Evolutionary conservation across 2,329 filamentous ascomycete species (phyloP).

Genomic region (Tolypocladium amazonense): DNA sequence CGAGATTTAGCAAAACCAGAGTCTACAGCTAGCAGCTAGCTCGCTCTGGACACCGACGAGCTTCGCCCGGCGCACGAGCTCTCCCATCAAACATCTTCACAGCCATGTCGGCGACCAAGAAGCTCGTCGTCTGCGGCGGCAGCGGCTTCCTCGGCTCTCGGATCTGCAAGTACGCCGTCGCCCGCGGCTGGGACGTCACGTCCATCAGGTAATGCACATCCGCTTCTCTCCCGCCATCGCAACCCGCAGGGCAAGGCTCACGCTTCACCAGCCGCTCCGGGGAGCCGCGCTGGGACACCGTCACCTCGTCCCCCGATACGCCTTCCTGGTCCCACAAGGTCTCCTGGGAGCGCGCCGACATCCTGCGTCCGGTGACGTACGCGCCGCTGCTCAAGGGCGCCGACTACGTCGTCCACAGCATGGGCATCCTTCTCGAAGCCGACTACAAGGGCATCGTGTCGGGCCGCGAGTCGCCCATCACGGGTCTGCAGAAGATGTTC

Average conservation of each 20-base stretch:
- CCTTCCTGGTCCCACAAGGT: slow-evolving; percentile 77
- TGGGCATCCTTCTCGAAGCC: slow-evolving; percentile 92
- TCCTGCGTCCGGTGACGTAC: slow-evolving; percentile 76
- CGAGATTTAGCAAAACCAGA: background rate
- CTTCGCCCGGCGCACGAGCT: background rate
- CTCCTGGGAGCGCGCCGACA: slow-evolving; percentile 79
- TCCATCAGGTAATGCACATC: slow-evolving; percentile 63
- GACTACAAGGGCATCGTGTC: slow-evolving; percentile 92
- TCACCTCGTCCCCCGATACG: slow-evolving; percentile 59
- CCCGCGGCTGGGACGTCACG: slow-evolving; percentile 81
- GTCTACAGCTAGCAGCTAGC: background rate
- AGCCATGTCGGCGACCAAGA: slow-evolving; percentile 54
- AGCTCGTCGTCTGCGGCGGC: slow-evolving; percentile 82
- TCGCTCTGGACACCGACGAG: background rate
- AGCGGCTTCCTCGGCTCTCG: slow-evolving; percentile 83
- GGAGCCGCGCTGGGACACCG: slow-evolving; percentile 71
- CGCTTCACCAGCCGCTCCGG: slow-evolving; percentile 63
- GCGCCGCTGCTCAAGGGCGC: slow-evolving; percentile 63
- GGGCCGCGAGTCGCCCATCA: slow-evolving; percentile 71
- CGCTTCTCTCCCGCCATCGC: background rate
- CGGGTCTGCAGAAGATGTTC: slow-evolving; percentile 72
- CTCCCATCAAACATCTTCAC: background rate
- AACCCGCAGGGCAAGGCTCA: slow-evolving; percentile 6
- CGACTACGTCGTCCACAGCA: slow-evolving; percentile 81
- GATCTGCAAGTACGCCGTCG: slow-evolving; percentile 83